Evolutionary conservation across 2,329 filamentous ascomycete genomes (phyloP), one percentile per base, ranked within the genome.

Genomic region (Pseudogymnoascus sp.): DNA sequence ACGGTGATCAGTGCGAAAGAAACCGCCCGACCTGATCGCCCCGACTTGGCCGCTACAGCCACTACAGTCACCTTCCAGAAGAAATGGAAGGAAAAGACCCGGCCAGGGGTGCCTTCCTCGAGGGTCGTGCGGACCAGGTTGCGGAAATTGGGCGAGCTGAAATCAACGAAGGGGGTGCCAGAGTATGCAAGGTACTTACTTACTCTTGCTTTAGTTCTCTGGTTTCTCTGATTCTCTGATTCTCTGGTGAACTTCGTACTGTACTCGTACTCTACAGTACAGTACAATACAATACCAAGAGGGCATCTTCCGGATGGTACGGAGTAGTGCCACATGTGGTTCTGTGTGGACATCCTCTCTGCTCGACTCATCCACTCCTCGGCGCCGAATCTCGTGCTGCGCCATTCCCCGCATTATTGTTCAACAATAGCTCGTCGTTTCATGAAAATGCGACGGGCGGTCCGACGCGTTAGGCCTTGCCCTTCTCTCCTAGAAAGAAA

Each of bases 121-220:
- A 52, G 45, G 45, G 45, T 52, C 45, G 45, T 52, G 45, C 45
- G 45, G 43, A 52, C 45, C n/a, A 52, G 26, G 45, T 52, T 52
- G 45, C 45, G 45, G 45, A 52, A 52, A 52, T 52, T 52, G 45
- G 45, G 45, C 26, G 26, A 19, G 26, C 45, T 52, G 45, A 52
- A 52, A 52, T 52, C 45, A 52, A 52, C 45, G 14, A 52, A 52
- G 45, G 45, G 23, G 45, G 43, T 29, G 26, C n/a, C 4, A 8
- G 26, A 29, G 14, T 29, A 52, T 52, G 45, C 45, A 52, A 52
- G 45, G 45, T 29, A 31, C 23, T 26, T 26, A 26, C 23, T 4
- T 26, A 26, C 23, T 26, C 23, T 26, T 26, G 5, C 23, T 26
- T 26, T 26, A 26, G 23, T 26, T 26, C 23, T 26, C 23, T 26